Conservation (phyloP, 441 rosid genomes). For the Eutrema salsugineum region DNA sequence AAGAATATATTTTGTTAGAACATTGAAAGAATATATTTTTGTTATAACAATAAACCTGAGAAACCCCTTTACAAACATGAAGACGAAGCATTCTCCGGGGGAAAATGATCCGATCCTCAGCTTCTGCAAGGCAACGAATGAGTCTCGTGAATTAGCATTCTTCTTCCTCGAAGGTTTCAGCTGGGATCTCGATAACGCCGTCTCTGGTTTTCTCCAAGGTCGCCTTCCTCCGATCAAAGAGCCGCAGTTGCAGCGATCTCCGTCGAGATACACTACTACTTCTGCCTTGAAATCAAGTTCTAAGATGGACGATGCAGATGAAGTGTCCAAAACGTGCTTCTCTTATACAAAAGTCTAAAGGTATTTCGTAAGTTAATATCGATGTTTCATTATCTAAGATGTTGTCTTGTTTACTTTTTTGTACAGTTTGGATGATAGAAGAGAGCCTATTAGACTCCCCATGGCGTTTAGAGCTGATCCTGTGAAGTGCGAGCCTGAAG, state of each 20-base stretch:
- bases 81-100: not conserved
- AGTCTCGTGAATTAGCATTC: not conserved
- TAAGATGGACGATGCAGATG: not conserved
- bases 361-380: not conserved
- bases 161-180: constrained; percentile 16
- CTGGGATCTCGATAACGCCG: constrained; percentile 8
- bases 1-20: not conserved
- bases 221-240: not conserved
- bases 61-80: not conserved
- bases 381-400: not conserved
- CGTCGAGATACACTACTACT: not conserved
- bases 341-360: not conserved
- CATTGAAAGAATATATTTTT: too few relatives aligned
- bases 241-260: not conserved
- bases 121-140: constrained; percentile 16
- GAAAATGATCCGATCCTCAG: not conserved
- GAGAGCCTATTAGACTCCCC: not conserved
- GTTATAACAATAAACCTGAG: not conserved
- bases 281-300: not conserved
- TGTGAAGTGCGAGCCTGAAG: not conserved
- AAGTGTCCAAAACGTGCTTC: not conserved
- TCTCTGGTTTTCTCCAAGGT: constrained; percentile 12
- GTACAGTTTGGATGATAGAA: not conserved
- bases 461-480: not conserved
- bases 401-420: not conserved